Evolutionary conservation across 83 land plant species (phyloP), one percentile per base, ranked within the genome.

Genomic region (Thuja plicata): DNA sequence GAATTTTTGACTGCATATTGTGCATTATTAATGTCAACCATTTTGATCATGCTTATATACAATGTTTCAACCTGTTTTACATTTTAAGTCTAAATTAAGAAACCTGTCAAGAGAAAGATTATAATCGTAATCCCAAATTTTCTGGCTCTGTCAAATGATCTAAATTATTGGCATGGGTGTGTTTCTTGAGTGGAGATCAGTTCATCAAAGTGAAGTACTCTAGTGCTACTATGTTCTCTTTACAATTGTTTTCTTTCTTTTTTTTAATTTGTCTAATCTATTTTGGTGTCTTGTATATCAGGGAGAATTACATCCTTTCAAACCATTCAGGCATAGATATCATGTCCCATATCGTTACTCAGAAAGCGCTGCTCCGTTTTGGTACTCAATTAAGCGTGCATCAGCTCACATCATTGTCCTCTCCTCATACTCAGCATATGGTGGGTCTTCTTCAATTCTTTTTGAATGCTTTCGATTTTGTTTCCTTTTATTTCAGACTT

Each of bases 341-440:
- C 93, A 62, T 79, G 73, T 71, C 35, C 93, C 93, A 40, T 91
- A 88, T 87, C 84, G 48, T 37, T 70, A 87, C 62, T 91, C 92
- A 24, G 52, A 66, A 4, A 94, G 94, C 43, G 89, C 90, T 1
- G n/a, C 85, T 24, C 91, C 93, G 32, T 71, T 94, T 71, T 91
- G 92, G 94, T 92, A 92, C 89, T 92, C 94, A 24, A 91, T 92
- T 40, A 91, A 92, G 84, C 78, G 94, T 17, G 94, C 89, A 52
- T 92, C 94, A 35, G 94, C 95, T n/a, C 86, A 92, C 85, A 93
- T 94, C 41, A 94, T 94, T 76, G 92, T 93, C 41, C 89, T 94
- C 5, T 88, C 95, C 30, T 93, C 96, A 62, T 94, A 94, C 79
- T 94, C 96, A 19, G 95, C 96, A 11, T 92, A 89, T 71, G 91